Evolutionary conservation across 2,329 filamentous ascomycete species (phyloP).

Genomic region (Helminthosporium solani): DNA sequence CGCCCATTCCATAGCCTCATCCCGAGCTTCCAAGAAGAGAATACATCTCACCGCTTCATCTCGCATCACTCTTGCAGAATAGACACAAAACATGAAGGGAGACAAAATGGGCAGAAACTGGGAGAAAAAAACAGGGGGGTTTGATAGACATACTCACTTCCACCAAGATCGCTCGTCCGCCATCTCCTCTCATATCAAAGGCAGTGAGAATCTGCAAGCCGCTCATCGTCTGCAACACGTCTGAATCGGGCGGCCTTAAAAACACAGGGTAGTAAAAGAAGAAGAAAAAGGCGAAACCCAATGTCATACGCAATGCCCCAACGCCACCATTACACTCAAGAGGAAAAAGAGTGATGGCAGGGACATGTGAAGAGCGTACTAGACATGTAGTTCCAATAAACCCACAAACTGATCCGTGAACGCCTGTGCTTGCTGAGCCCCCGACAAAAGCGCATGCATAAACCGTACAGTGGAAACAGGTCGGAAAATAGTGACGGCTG

Average conservation of each 20-base stretch:
- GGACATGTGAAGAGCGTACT: conserved; percentile 2
- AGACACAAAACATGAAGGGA: not conserved
- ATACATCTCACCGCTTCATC: not conserved
- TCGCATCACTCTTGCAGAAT: not conserved
- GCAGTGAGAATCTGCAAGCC: not conserved
- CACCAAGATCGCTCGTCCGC: conserved; percentile 1
- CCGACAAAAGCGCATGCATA: conserved; percentile 5
- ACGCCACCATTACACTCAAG: conserved; percentile 1
- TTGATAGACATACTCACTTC: conserved; percentile 4
- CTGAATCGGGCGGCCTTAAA: not conserved
- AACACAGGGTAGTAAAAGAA: conserved; percentile 14
- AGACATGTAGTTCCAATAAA: conserved; percentile 1
- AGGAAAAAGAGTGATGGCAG: not conserved
- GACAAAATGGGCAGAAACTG: not conserved
- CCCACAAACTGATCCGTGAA: conserved; percentile 8
- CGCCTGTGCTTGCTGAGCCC: conserved; percentile 5
- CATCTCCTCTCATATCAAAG: conserved; percentile 6
- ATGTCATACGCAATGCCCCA: not conserved
- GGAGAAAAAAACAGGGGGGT: not conserved
- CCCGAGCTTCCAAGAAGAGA: no score
- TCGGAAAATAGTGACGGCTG: conserved; percentile 9
- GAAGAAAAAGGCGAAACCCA: conserved; percentile 1
- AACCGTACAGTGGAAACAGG: conserved; percentile 1
- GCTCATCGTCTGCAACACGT: not conserved
- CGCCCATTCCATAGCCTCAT: not conserved